Evolutionary conservation across 306 rosid species (phyloP), one percentile per base, ranked within the genome.

Genomic region (Quillaja saponaria): DNA sequence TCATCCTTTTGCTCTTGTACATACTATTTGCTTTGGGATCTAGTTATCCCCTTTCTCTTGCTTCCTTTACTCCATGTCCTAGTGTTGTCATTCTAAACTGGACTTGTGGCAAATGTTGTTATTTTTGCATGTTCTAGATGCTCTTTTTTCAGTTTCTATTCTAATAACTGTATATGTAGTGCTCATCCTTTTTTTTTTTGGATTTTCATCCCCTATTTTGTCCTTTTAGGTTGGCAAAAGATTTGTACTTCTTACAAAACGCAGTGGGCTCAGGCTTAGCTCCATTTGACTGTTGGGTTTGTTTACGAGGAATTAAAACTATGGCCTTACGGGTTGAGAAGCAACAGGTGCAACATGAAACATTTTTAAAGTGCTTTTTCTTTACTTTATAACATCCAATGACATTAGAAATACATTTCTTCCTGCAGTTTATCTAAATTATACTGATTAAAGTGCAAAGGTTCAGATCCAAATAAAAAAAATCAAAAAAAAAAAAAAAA

Each of bases 231-330:
- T 78, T 86, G 88, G 92, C 85, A 33, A 81, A 88, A 67, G 94
- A 88, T 13, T 67, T 92, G 77, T 88, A 84, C 81, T 88, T 86
- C 67, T 71, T 92, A 69, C 98, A 86, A 76, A 92, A 84, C 70
- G 95, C 98, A 6, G 95, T 71, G 74, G 98, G 98, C 65, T 79
- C 95, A 45, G 98, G 92, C 58, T 79, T 92, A 68, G 95, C 98
- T 71, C 98, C 96, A 49, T 82, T 84, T 76, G 94, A 88, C 72
- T 92, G 95, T 64, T 91, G 92, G 92, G 78, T 86, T 16, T 88
- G 96, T 72, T 68, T 88, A 68, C 74, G 92, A 71, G 96, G 96
- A 70, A 76, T 92, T 57, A 92, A 92, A 85, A 92, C 96, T 20
- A 81, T 92, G 92, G 84, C 90, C 71, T 84, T 91, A 33, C 84